Percentiles rank a stretch among this genome's conserved stretches.
Conservation (phyloP, 176 grass and related monocot genomes). For the Neostapfia colusana region DNA sequence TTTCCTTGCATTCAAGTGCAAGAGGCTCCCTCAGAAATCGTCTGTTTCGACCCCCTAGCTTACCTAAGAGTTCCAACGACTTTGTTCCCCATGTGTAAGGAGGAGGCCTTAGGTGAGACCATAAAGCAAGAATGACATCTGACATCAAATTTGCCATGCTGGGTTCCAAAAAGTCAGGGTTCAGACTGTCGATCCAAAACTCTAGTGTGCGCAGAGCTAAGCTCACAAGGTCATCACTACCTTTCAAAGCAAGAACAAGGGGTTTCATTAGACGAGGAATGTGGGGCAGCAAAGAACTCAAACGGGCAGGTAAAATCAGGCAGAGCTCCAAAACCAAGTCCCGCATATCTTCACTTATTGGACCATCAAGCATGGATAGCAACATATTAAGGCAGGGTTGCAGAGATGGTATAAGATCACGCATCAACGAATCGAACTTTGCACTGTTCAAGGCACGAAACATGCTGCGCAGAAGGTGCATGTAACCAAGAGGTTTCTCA, state of each 20-base stretch:
- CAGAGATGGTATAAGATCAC: conserved; percentile 93
- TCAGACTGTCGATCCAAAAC: conserved; percentile 99
- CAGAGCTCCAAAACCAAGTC: conserved; percentile 93
- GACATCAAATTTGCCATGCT: conserved; percentile 99
- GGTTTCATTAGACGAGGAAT: conserved; percentile 98
- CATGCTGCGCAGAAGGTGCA: conserved; percentile 95
- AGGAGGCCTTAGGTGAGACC: conserved; percentile 89
- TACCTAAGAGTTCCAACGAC: conserved; percentile 89
- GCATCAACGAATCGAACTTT: conserved; percentile 95
- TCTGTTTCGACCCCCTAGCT: conserved; percentile 90
- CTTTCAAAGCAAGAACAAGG: conserved; percentile 91
- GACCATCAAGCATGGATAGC: conserved; percentile 94
- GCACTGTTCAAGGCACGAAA: conserved; percentile 91
- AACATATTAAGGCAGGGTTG: conserved; percentile 98
- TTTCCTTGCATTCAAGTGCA: conserved; percentile 93
- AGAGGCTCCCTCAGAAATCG: conserved; percentile 91
- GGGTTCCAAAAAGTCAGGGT: conserved; percentile 99
- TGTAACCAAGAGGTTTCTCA: conserved; percentile 98
- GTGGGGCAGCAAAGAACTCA: conserved; percentile 96
- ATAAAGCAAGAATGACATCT: conserved; percentile 96
- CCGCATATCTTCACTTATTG: conserved; percentile 83
- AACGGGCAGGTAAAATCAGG: conserved; percentile 88
- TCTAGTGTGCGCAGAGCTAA: conserved; percentile 93
- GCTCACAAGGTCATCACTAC: conserved; percentile 90
- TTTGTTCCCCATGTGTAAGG: conserved; percentile 94